These are phyloP conservation scores for Trichoderma asperelloides DNA, from an alignment of 495 filamentous ascomycete species.

Conservation along the genomic window DNA sequence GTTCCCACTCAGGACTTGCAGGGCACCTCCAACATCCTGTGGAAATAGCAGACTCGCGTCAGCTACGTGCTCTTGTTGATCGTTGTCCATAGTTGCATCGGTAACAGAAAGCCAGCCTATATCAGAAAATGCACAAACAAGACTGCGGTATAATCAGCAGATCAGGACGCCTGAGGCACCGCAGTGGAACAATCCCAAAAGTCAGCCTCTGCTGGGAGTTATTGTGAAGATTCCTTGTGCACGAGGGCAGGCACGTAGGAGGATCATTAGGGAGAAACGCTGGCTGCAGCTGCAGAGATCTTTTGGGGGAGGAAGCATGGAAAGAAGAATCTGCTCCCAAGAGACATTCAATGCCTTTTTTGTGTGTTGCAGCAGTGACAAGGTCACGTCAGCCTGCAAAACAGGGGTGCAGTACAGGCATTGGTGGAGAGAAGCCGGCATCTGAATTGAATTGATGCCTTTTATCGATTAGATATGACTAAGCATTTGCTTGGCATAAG, in stretches of 20 bases:
- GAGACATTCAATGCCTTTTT: not conserved
- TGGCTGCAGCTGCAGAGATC: not conserved
- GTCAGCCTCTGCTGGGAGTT: not conserved
- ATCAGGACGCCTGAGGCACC: too few species aligned
- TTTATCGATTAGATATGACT: not conserved
- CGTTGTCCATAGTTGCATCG: not conserved
- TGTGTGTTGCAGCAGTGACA: not conserved
- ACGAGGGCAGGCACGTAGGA: not conserved
- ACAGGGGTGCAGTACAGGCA: not conserved
- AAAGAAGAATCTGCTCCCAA: not conserved
- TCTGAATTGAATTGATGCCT: not conserved
- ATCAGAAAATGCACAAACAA: not conserved
- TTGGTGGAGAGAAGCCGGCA: not conserved
- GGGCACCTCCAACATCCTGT: not conserved
- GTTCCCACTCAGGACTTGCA: not conserved
- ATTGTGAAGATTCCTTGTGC: not conserved
- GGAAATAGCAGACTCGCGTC: not conserved
- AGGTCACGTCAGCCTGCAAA: not conserved
- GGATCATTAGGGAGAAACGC: not conserved
- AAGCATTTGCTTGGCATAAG: not conserved
- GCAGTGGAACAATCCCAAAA: not conserved
- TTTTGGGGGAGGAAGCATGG: not conserved
- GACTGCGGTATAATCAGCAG: too few species aligned
- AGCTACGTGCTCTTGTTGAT: not conserved
- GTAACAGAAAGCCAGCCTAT: not conserved